Evolutionary conservation across 129 eudicot genomes (phyloP).

Genomic region (Oenanthe sinensis): DNA sequence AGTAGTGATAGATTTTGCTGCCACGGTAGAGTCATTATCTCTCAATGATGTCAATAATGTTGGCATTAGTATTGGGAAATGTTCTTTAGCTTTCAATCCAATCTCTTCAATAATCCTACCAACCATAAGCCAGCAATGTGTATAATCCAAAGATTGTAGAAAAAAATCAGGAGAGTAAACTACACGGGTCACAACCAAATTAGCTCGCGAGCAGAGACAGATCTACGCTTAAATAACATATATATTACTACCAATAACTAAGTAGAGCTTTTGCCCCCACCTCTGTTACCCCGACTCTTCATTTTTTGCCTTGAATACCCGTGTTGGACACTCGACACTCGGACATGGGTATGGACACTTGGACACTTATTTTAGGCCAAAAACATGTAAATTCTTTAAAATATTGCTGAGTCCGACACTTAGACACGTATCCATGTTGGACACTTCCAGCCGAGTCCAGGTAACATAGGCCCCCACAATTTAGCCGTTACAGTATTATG

Average conservation of each 20-base stretch:
- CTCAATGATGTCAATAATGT: constrained; percentile 48
- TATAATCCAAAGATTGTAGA: not conserved
- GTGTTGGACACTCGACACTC: too few species aligned
- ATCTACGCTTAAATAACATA: not conserved
- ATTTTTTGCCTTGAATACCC: too few species aligned
- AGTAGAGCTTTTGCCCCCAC: too few species aligned
- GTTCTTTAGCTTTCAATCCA: constrained; percentile 55
- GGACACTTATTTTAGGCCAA: too few species aligned
- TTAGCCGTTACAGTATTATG: too few species aligned
- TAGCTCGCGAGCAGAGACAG: not conserved
- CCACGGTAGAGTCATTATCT: constrained; percentile 56
- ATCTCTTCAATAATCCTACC: constrained; percentile 64
- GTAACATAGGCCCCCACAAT: too few species aligned
- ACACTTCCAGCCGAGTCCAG: too few species aligned
- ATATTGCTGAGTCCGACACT: too few species aligned
- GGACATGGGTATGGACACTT: too few species aligned
- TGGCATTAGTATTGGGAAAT: constrained; percentile 51
- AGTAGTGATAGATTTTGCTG: constrained; percentile 58
- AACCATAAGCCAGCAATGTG: constrained; percentile 21
- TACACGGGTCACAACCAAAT: not conserved
- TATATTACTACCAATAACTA: not conserved
- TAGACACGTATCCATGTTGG: too few species aligned
- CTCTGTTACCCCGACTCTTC: too few species aligned
- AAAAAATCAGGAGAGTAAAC: not conserved
- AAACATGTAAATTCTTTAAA: too few species aligned